Percentiles rank a stretch among this genome's conserved stretches.
Conservation (phyloP, 2,329 filamentous ascomycete species). For the Microthyrium microscopicum region DNA sequence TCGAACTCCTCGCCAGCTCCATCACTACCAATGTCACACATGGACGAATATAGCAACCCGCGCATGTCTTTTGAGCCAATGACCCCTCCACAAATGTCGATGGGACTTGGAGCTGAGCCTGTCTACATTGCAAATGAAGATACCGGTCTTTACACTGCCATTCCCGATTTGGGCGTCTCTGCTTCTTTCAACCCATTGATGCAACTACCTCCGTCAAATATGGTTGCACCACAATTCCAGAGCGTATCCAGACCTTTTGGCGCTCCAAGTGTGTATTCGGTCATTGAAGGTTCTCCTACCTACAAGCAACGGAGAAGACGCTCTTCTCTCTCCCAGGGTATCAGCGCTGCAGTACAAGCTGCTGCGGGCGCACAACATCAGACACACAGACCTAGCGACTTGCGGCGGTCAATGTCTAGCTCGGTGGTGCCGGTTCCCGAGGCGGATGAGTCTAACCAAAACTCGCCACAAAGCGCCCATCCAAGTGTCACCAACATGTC, state of each 20-base stretch:
- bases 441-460: constrained; percentile 69
- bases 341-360: constrained; percentile 51
- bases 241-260: constrained; percentile 51
- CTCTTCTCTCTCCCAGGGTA: constrained; percentile 75
- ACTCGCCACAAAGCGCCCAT: constrained; percentile 6
- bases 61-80: constrained; percentile 94
- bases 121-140: constrained; percentile 98
- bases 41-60: constrained; percentile 93
- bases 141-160: constrained; percentile 85
- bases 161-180: constrained; percentile 70
- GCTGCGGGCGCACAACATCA: constrained; percentile 35
- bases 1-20: constrained; percentile 97
- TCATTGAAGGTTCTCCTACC: constrained; percentile 93
- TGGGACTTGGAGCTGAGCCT: constrained; percentile 69
- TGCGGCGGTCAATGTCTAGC: constrained; percentile 76
- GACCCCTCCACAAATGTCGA: constrained; percentile 80
- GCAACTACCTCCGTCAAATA: constrained; percentile 72
- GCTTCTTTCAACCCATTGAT: constrained; percentile 75
- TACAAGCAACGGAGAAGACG: constrained; percentile 95
- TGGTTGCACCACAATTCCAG: constrained; percentile 60
- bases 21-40: constrained; percentile 96
- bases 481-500: not conserved
- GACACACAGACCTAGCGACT: constrained; percentile 69
- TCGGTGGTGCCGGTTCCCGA: constrained; percentile 73
- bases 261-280: constrained; percentile 73